Evolutionary conservation across 495 filamentous ascomycete genomes (phyloP), one percentile per base, ranked within the genome.

Genomic region (Podospora anserina): DNA sequence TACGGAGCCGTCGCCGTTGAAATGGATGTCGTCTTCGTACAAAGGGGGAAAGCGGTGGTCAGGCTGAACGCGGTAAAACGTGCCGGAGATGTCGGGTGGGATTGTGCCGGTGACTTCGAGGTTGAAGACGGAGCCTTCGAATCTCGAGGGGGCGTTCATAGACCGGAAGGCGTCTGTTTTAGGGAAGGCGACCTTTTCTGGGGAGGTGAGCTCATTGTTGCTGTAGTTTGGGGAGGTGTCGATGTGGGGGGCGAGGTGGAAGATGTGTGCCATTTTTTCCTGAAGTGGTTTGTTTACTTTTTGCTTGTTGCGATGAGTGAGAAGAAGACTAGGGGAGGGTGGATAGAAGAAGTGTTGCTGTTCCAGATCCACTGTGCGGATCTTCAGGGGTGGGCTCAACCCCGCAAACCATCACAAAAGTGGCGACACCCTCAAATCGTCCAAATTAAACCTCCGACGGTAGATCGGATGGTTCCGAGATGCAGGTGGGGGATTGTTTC

Each of bases 1-100:
- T 0, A 89, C 83, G 57, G 78, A 78, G 1, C 77, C 77, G 66
- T 81, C 79, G 16, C 79, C 79, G 67, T 77, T 81, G 71, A 85
- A 84, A 64, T 83, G 81, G 68, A 82, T 82, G 66, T 85, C 85
- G 70, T 85, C 81, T 66, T 84, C 83, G 67, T 81, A 86, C 3
- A 85, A 70, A 1, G 85, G 85, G n/a, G 84, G 83, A 71, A 82
- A 86, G 13, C 80, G 78, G 66, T 81, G 74, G 68, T 83, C 81
- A 63, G 84, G 84, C 61, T 85, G 83, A 55, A 86, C 74, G 30
- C 85, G 82, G 73, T 80, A 87, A 71, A 86, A 87, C 13, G 83
- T 86, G 6, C 84, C 84, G 62, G 83, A 76, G 68, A 87, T 82
- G 44, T 82, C 82, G 19, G 72, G 57, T 2, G 84, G 84, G 61